Evolutionary conservation across 2,329 filamentous ascomycete species (phyloP).

Genomic region (Didymella pinodella): DNA sequence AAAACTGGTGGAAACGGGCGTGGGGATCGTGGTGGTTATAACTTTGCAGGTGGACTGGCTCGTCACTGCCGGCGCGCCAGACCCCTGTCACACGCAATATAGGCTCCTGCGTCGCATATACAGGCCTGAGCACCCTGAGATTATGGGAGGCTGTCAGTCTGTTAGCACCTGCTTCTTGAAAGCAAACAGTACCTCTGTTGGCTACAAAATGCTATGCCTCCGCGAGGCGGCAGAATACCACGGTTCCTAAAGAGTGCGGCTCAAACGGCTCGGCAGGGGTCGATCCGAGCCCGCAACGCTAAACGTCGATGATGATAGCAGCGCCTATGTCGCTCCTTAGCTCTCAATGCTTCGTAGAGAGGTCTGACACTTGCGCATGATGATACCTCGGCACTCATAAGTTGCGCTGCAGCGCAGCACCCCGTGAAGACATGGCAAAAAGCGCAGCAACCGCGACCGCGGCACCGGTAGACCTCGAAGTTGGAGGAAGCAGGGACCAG

Average conservation of each 20-base stretch:
- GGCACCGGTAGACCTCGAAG: slow-evolving; percentile 15
- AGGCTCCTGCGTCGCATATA: too few species aligned
- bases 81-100: too few species aligned
- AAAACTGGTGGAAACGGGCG: too few species aligned
- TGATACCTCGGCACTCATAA: slow-evolving; percentile 9
- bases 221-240: too few species aligned
- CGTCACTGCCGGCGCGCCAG: too few species aligned
- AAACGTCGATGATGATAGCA: slow-evolving; percentile 18
- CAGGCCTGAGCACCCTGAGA: too few species aligned
- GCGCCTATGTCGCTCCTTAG: slow-evolving; percentile 6
- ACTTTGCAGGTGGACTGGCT: too few species aligned
- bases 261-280: slow-evolving; percentile 14
- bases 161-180: too few species aligned
- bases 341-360: slow-evolving; percentile 1
- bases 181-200: too few species aligned
- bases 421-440: slow-evolving; percentile 8
- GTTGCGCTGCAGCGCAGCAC: neutral
- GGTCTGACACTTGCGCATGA: slow-evolving; percentile 2
- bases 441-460: slow-evolving; percentile 11
- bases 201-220: too few species aligned
- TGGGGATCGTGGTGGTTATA: too few species aligned
- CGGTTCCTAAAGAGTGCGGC: neutral
- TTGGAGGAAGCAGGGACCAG: slow-evolving; percentile 11
- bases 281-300: slow-evolving; percentile 12
- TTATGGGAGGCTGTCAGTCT: too few species aligned